phyloP scores from a whole-genome alignment of 1,139 yeast genomes.

The Suhomyces terraborum region DNA sequence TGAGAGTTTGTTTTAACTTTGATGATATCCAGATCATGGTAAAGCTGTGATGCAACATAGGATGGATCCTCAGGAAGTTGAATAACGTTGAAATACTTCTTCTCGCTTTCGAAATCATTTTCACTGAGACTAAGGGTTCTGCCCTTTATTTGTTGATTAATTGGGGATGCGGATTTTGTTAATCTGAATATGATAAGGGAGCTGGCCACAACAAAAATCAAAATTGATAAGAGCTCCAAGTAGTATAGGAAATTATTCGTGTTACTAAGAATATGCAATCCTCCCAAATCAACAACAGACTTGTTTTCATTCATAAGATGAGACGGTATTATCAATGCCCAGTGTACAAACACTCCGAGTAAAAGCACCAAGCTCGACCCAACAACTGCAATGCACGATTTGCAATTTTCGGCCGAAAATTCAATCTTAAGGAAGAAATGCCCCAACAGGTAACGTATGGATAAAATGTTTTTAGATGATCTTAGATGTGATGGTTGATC shows the following conservation, averaged over 20 bases:
- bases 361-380: conserved; percentile 20
- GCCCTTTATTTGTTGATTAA: not conserved
- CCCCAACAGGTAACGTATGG: conserved; percentile 35
- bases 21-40: conserved; percentile 65
- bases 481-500: conserved; percentile 19
- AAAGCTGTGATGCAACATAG: conserved; percentile 25
- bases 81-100: conserved; percentile 39
- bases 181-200: conserved; percentile 33
- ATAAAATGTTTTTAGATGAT: conserved; percentile 20
- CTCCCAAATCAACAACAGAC: conserved; percentile 21
- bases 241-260: conserved; percentile 32
- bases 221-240: conserved; percentile 32
- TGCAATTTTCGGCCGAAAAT: conserved; percentile 25
- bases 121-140: conserved; percentile 12
- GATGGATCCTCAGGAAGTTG: conserved; percentile 42
- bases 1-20: conserved; percentile 55
- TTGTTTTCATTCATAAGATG: conserved; percentile 23
- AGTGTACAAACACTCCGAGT: conserved; percentile 26
- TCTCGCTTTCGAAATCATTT: conserved; percentile 23
- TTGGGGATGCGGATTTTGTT: conserved; percentile 12
- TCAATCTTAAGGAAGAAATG: conserved; percentile 38
- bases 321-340: conserved; percentile 33
- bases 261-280: conserved; percentile 21
- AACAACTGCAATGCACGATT: conserved; percentile 9
- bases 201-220: conserved; percentile 31